Conservation (phyloP, 192 early-diverging fungal genomes). For the Backusella sp. region DNA sequence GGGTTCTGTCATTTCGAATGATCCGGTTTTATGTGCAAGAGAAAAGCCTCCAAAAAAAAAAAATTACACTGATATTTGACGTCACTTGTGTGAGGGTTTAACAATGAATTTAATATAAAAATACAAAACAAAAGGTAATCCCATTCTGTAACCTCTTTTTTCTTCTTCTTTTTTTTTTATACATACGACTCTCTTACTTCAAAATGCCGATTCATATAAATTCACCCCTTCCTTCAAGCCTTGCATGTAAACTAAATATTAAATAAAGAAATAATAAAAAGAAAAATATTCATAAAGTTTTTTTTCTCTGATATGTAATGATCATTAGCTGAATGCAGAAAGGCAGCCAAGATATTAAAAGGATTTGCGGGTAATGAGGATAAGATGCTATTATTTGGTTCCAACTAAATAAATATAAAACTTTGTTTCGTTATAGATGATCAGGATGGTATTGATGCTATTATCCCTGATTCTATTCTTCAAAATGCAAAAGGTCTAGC, state of each 20-base stretch:
- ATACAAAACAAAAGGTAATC: background rate
- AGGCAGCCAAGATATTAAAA: conserved; percentile 27
- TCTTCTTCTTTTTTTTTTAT: background rate
- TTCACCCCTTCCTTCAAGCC: conserved; percentile 36
- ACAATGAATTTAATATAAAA: background rate
- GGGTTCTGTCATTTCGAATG: background rate
- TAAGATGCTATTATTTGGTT: no score
- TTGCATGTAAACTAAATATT: conserved; percentile 22
- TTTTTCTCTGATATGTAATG: no score
- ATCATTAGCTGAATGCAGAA: conserved; percentile 24
- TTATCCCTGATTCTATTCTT: conserved; percentile 64
- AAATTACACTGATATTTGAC: background rate
- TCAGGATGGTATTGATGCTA: conserved; percentile 56
- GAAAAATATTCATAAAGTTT: background rate
- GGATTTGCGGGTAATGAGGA: conserved; percentile 21
- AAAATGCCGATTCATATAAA: conserved; percentile 23
- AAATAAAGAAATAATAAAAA: background rate
- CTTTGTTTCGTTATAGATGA: conserved; percentile 14
- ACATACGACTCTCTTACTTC: background rate
- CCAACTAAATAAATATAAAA: background rate
- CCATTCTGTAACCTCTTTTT: background rate
- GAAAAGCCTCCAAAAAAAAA: background rate
- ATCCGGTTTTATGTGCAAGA: background rate
- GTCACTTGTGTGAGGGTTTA: background rate
- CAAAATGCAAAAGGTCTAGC: conserved; percentile 86